A percentile compares a stretch with the other conserved stretches of the same genome.
phyloP scores from a whole-genome alignment of 768 basidiomycete genomes.

The Paxillus ammoniavirescens region DNA sequence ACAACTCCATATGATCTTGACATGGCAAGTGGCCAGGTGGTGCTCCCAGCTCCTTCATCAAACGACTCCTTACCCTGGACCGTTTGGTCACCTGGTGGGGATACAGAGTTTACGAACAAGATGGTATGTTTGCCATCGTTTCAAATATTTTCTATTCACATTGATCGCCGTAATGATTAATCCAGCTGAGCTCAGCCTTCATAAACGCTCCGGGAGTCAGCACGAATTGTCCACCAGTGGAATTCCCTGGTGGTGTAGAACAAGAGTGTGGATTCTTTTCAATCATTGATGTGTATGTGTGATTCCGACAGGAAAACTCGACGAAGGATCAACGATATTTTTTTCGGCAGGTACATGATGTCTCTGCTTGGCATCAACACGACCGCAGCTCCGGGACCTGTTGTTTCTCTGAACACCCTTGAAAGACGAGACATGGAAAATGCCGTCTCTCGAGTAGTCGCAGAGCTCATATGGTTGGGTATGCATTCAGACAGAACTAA shows the following conservation, averaged over 20 bases:
- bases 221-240: neutral
- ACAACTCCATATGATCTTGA: neutral
- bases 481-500: neutral
- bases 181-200: neutral
- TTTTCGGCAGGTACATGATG: constrained; percentile 2
- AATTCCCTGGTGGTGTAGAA: neutral
- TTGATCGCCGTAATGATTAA: too few relatives aligned
- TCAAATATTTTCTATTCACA: neutral
- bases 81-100: constrained; percentile 4
- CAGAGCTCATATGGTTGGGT: constrained; percentile 9
- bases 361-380: neutral
- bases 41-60: neutral
- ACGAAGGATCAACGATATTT: neutral
- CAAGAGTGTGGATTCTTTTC: neutral
- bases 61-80: neutral
- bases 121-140: neutral
- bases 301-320: neutral
- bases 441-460: constrained; percentile 2
- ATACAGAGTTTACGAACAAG: neutral
- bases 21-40: constrained; percentile 1
- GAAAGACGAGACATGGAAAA: neutral
- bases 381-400: neutral
- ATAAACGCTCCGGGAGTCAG: neutral
- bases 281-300: neutral
- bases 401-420: neutral